Base-by-base conservation (phyloP, 73 alveolate species). In the Uronychia setigera region DNA sequence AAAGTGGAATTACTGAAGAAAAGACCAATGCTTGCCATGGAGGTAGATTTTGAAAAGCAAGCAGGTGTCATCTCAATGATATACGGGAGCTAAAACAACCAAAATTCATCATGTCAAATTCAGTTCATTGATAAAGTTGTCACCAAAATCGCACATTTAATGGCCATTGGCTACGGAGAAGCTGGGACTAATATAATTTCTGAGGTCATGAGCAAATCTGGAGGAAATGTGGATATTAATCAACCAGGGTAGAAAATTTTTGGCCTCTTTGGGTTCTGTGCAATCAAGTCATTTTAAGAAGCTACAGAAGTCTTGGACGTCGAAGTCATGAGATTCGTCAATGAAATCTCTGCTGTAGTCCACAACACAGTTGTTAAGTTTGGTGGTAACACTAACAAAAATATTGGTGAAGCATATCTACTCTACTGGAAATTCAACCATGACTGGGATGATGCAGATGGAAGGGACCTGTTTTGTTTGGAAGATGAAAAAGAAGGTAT, bases 181-280 rank as follows among this genome's bases (percentile, higher is more conserved):
- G 88, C 88, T 27, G 88, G 88, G 31, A 78, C 88, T 29, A 59
- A 58, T 26, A 81, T 81, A 13, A 81, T 81, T 19, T 46, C 67
- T 19, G 67, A 46, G 5, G 67, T 46, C n/a, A 46, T 46, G 67
- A 46, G 67, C 67, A 46, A 46, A 19, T 46, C 67, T 5, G 67
- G 67, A 46, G 67, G 67, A 46, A 19, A 46, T 46, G 67, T 46
- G n/a, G 67, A 46, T 46, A 46, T 46, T 46, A 46, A 19, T 19
- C 5, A 46, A 19, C 67, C 67, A 30, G 98, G 99, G 14, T 29
- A 59, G 32, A 86, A 87, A 58, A 77, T 76, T 28, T 91, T 87
- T 58, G 99, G 98, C 26, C 90, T 97, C 33, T 97, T 97, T 79
- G 98, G 98, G 13, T 97, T 97, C 83, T 94, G 98, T 57, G 96